A percentile compares a stretch with the other conserved stretches of the same genome.
phyloP scores from a whole-genome alignment of 495 filamentous ascomycete species.

The Trichoderma parareesei region DNA sequence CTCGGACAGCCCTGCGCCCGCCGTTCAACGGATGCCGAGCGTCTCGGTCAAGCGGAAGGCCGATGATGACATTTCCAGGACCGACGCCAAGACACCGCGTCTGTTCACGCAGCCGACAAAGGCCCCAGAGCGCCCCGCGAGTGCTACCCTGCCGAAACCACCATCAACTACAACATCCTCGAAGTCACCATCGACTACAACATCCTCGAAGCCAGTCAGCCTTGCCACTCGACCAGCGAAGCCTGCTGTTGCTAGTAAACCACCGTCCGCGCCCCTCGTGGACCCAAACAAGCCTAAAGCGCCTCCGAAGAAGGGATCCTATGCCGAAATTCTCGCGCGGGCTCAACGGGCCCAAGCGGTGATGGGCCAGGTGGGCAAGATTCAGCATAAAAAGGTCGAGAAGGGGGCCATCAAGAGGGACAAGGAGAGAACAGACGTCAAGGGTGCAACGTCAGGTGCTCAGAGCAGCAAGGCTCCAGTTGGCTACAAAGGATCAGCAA shows the following conservation, averaged over 20 bases:
- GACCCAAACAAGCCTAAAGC: constrained; percentile 1
- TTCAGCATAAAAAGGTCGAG: constrained; percentile 48
- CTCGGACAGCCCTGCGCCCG: constrained; percentile 10
- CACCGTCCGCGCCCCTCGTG: neutral
- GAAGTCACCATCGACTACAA: neutral
- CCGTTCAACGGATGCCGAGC: constrained; percentile 21
- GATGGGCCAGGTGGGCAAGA: constrained; percentile 42
- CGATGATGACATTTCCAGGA: constrained; percentile 30
- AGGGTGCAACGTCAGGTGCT: constrained; percentile 13
- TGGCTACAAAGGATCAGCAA: constrained; percentile 14
- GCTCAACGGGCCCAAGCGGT: constrained; percentile 46
- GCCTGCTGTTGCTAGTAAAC: neutral
- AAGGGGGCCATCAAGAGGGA: constrained; percentile 37
- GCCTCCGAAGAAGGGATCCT: constrained; percentile 58
- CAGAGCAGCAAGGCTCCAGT: constrained; percentile 15
- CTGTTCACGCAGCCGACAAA: constrained; percentile 2
- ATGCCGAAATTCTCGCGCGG: constrained; percentile 58
- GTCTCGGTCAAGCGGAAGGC: constrained; percentile 43
- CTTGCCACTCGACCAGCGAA: neutral
- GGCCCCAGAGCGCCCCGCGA: neutral
- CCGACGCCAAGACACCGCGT: neutral
- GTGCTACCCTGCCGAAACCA: neutral
- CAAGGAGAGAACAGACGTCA: constrained; percentile 24
- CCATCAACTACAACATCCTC: no score
- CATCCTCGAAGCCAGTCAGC: neutral